Percentiles rank a stretch among this genome's conserved stretches.
These are phyloP conservation scores for Colletotrichum sp. DNA, from an alignment of 2,329 filamentous ascomycete genomes.

Conservation along the genomic window DNA sequence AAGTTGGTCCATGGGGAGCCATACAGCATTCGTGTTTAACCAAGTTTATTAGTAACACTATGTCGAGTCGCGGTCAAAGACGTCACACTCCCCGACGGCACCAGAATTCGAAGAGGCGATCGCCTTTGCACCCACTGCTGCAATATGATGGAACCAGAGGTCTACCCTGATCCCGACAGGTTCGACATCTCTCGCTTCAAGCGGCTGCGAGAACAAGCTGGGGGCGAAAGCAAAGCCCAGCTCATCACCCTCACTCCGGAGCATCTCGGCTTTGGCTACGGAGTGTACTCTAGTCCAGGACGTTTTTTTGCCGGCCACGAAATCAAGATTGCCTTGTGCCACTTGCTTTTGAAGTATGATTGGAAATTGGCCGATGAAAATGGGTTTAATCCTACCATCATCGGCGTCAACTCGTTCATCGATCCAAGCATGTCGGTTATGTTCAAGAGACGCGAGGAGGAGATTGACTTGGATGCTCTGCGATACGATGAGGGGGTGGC, in stretches of 20 bases:
- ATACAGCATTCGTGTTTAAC: background rate
- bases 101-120: background rate
- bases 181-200: background rate
- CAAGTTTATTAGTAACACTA: background rate
- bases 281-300: background rate
- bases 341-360: background rate
- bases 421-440: background rate
- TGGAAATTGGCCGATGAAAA: background rate
- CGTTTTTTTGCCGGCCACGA: background rate
- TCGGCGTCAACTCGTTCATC: background rate
- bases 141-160: background rate
- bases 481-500: too few relatives aligned
- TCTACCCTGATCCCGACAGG: background rate
- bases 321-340: background rate
- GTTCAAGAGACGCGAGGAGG: background rate
- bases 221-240: background rate
- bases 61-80: background rate
- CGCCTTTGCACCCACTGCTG: background rate
- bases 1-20: background rate
- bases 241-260: slow-evolving; percentile 22
- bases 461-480: background rate
- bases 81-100: background rate
- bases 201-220: background rate
- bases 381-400: background rate
- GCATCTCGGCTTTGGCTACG: slow-evolving; percentile 37